Evolutionary conservation across 2,329 filamentous ascomycete genomes (phyloP), one percentile per base, ranked within the genome.

Genomic region (Aspergillus sp.): DNA sequence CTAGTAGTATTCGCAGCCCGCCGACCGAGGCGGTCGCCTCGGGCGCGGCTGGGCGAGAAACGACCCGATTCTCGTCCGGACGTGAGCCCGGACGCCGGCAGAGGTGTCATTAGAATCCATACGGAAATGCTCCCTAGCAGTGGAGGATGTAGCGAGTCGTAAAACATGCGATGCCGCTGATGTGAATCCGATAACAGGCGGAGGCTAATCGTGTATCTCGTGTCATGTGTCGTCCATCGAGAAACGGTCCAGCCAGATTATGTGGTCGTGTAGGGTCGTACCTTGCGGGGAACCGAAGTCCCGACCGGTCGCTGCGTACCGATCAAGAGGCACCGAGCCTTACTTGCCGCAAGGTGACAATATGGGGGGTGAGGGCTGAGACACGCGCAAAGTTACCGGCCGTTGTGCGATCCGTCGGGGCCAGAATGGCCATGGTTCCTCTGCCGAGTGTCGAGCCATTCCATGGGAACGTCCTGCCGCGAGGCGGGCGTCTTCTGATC

Each of bases 401-500:
- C 70, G 45, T 71, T 72, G 13, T 65, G 67, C 0, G 73, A 72
- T 57, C 70, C 69, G 59, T 78, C 74, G 1, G 74, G 70, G 15
- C 71, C 72, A 9, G 74, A 70, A 49, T 77, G 67, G 7, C 72
- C 72, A 38, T 72, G 68, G 15, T 65, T 68, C 55, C 68, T 59
- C 54, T 69, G 71, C 49, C 69, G 63, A 5, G 70, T 67, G 38
- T 64, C 70, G 38, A 74, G 66, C 73, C 73, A 74, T 58, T 76
- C 72, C 15, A 67, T 67, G 15, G 70, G 67, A 13, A 69, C 72
- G 39, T 76, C 75, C 57, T 74, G 74, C 59, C 68, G 67, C 4
- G 75, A 73, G 53, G 73, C 68, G 13, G 76, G 74, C n/a, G 73
- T 73, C 63, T 81, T 81, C 47, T 78, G 72, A 45, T 80, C 78